Conservation (phyloP, 306 rosid genomes). For the Lablab purpureus region DNA sequence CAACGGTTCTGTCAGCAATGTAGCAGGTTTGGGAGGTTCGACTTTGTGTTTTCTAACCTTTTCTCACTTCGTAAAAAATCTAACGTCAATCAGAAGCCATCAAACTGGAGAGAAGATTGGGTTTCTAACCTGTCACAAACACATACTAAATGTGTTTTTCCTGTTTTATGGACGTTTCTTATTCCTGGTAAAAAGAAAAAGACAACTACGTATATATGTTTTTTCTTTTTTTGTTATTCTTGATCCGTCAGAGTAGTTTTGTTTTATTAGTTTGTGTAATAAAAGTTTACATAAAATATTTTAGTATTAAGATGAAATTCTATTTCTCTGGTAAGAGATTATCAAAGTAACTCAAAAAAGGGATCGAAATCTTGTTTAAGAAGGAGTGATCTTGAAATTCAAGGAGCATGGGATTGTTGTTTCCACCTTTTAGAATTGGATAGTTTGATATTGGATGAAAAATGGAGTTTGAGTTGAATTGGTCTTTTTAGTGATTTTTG, state of each 20-base stretch:
- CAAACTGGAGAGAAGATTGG: too few relatives aligned
- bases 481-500: neutral
- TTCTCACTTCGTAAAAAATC: neutral
- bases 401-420: neutral
- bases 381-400: neutral
- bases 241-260: neutral
- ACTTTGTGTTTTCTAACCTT: neutral
- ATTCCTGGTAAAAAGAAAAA: neutral
- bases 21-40: constrained; percentile 67
- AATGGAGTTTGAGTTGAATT: neutral
- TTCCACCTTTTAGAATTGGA: neutral
- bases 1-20: constrained; percentile 89
- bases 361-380: neutral
- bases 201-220: neutral
- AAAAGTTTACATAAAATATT: too few relatives aligned
- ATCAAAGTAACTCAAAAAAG: neutral
- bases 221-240: neutral
- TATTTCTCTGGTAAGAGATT: neutral
- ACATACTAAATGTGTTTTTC: neutral
- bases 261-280: neutral
- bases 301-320: too few relatives aligned
- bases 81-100: too few relatives aligned
- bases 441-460: neutral
- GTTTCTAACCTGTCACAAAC: too few relatives aligned
- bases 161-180: neutral